Evolutionary conservation across 495 filamentous ascomycete genomes (phyloP).

Genomic region (Neurospora sp.): DNA sequence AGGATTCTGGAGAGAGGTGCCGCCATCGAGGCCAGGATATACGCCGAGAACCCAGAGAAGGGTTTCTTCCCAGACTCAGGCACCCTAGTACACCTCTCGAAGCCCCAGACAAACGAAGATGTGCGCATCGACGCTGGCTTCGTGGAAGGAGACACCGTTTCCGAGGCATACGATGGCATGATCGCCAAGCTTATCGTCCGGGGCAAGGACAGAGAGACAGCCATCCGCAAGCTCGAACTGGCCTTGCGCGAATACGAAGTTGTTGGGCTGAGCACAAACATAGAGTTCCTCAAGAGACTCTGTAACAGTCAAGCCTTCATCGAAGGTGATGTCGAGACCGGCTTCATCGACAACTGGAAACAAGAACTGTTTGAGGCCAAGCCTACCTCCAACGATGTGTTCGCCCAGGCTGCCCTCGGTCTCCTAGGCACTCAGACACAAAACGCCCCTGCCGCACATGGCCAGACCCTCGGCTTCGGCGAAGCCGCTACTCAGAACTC

Average conservation of each 20-base stretch:
- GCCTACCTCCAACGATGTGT: constrained; percentile 51
- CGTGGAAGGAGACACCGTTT: constrained; percentile 80
- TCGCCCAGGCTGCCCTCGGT: constrained; percentile 75
- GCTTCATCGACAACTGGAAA: constrained; percentile 83
- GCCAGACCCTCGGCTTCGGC: constrained; percentile 46
- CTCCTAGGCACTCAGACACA: constrained; percentile 34
- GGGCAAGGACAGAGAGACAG: constrained; percentile 64
- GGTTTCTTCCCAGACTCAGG: constrained; percentile 94
- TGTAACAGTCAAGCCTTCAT: constrained; percentile 75
- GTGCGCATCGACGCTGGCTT: constrained; percentile 92
- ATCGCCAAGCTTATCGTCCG: constrained; percentile 96
- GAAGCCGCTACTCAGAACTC: constrained; percentile 22
- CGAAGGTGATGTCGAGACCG: constrained; percentile 84
- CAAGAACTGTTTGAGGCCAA: constrained; percentile 57
- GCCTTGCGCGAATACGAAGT: constrained; percentile 87
- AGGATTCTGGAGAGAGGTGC: constrained; percentile 67
- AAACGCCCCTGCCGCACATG: constrained; percentile 24
- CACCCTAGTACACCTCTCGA: constrained; percentile 70
- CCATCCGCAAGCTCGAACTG: constrained; percentile 70
- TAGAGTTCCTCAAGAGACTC: constrained; percentile 86
- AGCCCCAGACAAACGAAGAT: constrained; percentile 55
- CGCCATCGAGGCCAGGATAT: constrained; percentile 92
- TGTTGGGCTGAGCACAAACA: constrained; percentile 86
- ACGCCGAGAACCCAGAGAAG: constrained; percentile 84
- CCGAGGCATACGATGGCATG: constrained; percentile 97